A percentile compares a stretch with the other conserved stretches of the same genome.
Conservation (phyloP, 257 asterid species). For the Przewalskia tangutica region DNA sequence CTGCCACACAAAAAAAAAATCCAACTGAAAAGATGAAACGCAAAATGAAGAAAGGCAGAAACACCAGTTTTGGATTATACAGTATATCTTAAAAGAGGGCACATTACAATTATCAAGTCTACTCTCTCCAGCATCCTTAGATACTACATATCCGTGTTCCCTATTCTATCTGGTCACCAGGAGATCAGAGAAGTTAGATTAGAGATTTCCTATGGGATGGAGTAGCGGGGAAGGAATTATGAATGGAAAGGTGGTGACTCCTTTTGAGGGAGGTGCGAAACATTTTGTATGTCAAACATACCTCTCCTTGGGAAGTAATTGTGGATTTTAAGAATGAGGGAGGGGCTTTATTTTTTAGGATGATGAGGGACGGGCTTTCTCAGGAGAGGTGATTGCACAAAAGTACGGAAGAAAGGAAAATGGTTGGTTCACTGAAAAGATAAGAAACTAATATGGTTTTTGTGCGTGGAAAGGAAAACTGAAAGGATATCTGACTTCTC, state of each 20-base stretch:
- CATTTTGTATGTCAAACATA: neutral
- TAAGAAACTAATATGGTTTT: neutral
- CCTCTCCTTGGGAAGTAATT: neutral
- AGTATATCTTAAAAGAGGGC: neutral
- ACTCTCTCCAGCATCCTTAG: neutral
- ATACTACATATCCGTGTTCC: neutral
- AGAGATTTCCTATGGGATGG: neutral
- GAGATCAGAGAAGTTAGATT: neutral
- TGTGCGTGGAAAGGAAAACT: too few species aligned
- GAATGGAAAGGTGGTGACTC: neutral
- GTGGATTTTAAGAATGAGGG: neutral
- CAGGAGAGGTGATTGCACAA: neutral
- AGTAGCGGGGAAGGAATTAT: neutral
- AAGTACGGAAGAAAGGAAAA: neutral
- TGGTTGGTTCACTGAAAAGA: neutral
- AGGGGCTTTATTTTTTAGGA: neutral
- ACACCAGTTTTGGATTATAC: neutral
- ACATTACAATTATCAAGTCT: neutral
- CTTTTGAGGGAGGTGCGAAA: neutral
- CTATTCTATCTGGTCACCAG: neutral
- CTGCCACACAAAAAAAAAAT: conserved; percentile 49
- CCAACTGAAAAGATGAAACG: conserved; percentile 19
- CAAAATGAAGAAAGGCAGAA: neutral
- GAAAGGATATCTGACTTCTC: neutral
- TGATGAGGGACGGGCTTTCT: neutral